phyloP scores from a whole-genome alignment of 768 basidiomycete genomes.

The Boletus sp. region DNA sequence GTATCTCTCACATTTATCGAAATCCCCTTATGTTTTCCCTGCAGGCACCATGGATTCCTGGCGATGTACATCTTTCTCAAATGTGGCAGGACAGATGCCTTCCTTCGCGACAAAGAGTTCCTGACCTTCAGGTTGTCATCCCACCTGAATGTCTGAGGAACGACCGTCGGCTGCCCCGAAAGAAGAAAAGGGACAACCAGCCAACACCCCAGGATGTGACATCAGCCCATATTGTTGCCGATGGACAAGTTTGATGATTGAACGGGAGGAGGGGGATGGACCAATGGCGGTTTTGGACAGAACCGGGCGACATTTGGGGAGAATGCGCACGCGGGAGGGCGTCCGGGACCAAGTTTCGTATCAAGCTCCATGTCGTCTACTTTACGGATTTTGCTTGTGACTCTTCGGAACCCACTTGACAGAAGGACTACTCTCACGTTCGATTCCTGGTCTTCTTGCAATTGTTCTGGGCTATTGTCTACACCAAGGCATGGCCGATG shows the following conservation, averaged over 20 bases:
- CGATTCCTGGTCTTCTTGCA: background rate
- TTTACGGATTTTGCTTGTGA: background rate
- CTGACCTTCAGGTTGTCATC: constrained; percentile 35
- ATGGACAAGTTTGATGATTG: background rate
- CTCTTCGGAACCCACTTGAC: background rate
- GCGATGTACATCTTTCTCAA: constrained; percentile 20
- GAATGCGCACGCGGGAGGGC: background rate
- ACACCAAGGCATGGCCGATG: background rate
- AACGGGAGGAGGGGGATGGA: background rate
- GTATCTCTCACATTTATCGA: background rate
- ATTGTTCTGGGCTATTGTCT: background rate
- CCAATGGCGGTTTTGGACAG: background rate
- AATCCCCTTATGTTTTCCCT: background rate
- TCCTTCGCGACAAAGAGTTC: constrained; percentile 36
- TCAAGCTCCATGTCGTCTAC: background rate
- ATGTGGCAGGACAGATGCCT: constrained; percentile 40
- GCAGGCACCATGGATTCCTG: constrained; percentile 45
- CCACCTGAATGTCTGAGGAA: constrained; percentile 36
- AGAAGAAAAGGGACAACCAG: background rate
- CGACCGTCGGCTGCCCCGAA: constrained; percentile 34
- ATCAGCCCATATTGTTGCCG: background rate
- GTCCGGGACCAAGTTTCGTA: background rate
- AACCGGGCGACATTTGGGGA: background rate
- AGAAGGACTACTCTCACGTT: background rate
- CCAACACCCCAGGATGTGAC: background rate